Conservation (phyloP, 345 rosid genomes). For the Heritiera fomes region DNA sequence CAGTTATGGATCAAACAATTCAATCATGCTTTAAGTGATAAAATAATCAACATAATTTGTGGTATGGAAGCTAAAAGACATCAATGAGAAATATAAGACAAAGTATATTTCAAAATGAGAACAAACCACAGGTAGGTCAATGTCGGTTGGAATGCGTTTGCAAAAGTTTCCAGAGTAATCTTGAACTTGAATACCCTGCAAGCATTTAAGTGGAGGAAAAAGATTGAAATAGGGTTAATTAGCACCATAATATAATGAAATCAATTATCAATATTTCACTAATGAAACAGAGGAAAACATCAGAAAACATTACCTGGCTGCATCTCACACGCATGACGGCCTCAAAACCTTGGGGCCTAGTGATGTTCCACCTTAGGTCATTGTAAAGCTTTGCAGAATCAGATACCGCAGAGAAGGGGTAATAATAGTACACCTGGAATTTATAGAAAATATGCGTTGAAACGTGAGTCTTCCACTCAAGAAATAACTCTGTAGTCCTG, state of each 20-base stretch:
- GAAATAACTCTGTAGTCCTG: not conserved
- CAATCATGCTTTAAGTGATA: conserved; percentile 3
- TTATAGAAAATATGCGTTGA: conserved; percentile 16
- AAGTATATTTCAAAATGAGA: conserved; percentile 19
- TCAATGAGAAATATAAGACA: not conserved
- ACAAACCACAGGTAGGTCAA: conserved; percentile 93
- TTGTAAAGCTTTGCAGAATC: conserved; percentile 95
- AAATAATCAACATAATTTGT: not conserved
- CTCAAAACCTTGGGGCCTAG: conserved; percentile 98
- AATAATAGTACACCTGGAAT: conserved; percentile 83
- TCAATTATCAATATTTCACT: not conserved
- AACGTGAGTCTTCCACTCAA: conserved; percentile 1
- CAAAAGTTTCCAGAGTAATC: conserved; percentile 96
- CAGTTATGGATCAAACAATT: not conserved
- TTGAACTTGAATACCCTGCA: conserved; percentile 95
- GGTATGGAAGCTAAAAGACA: not conserved
- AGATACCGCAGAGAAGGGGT: conserved; percentile 86
- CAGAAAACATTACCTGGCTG: conserved; percentile 64
- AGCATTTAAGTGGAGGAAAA: conserved; percentile 7
- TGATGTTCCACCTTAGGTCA: conserved; percentile 97
- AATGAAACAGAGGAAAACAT: not conserved
- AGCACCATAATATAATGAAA: conserved; percentile 6
- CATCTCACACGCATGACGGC: conserved; percentile 98
- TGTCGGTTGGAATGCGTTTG: conserved; percentile 94
- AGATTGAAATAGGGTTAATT: not conserved